Base-by-base conservation (phyloP, 257 asterid genomes). In the Datura wrightii region DNA sequence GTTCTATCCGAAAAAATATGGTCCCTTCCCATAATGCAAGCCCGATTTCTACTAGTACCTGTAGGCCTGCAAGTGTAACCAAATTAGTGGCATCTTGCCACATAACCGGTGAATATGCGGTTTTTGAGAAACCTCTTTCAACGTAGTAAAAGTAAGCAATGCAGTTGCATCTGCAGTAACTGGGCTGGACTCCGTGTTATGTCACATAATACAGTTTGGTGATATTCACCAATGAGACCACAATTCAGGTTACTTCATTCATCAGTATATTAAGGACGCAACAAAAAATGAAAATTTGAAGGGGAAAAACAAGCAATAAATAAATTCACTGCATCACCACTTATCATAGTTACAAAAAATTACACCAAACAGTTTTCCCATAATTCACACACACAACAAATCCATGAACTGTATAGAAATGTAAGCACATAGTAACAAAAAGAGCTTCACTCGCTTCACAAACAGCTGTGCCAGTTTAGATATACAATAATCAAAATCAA, bases 361-460 rank as follows among this genome's bases (percentile, higher is more conserved):
- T 76, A 76, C 81, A 76, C 50, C 62, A 72, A 46, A 76, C 62
- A 76, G 24, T 48, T 31, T 50, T 24, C 44, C 24, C 62, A 76
- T 50, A 50, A 76, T 74, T 31, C 60, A 48, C 39, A 52, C 42
- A 13, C 62, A 14, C 15, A 2, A 76, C 2, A 52, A 52, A 76
- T 76, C 8, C 63, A 76, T 14, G 2, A 52, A 50, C 31, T 3
- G 31, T 76, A 50, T 24, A 74, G 81, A 37, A 66, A 36, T 34
- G 31, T 67, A 67, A 67, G 52, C 78, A 37, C 3, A 3, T 37
- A 84, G 62, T 54, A 41, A 39, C 69, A 79, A 24, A n/a, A 84
- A 82, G 82, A 50, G 14, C 58, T 87, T 55, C 90, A 44, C 86
- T 81, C 83, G 69, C 88, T 79, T 83, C 72, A 24, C 41, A 56